Base-by-base conservation (phyloP, 1,284 basidiomycete species). In the Heterobasidion occidentale region DNA sequence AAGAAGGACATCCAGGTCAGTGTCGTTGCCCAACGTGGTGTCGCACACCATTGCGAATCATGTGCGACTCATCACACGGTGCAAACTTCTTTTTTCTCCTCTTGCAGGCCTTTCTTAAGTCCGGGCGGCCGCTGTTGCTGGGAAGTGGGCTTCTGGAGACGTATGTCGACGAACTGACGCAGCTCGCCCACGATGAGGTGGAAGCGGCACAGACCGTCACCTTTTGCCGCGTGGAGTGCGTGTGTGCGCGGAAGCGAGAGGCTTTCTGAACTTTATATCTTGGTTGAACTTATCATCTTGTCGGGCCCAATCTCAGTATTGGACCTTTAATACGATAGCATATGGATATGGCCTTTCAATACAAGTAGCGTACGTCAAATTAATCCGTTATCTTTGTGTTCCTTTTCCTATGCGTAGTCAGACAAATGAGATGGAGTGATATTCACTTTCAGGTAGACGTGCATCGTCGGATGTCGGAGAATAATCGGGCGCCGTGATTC, bases 101-200 rank as follows among this genome's bases (percentile, higher is more conserved):
- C 47, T 46, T 50, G 7, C 59, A 90, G 87, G 74, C 77, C 11
- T 88, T 89, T 63, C 62, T 90, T 48, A 74, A 74, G 56, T 81
- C 83, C 1, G 81, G 79, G 15, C 74, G 84, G n/a, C 84, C 86
- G 35, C 70, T 90, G 46, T 74, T 90, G 2, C 75, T 90, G 7
- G 77, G 80, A 14, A 78, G 74, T 61, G 88, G 84, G 7, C 64
- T 88, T 35, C 67, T 79, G 2, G 75, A 77, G 63, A 65, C 70
- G 9, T 62, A 81, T 17, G 74, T 88, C 19, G 70, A 83, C 56
- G 70, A 77, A 36, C 67, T 89, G 14, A 74, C 86, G 64, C 58
- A 56, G 3, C 76, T 78, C 33, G 77, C 80, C 9, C 68, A 67
- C 19, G 54, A 64, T 19, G 88, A 90, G 63, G 64, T 88, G 27